Conservation (phyloP, 1,284 basidiomycete genomes). For the Apiotrichum porosum region DNA sequence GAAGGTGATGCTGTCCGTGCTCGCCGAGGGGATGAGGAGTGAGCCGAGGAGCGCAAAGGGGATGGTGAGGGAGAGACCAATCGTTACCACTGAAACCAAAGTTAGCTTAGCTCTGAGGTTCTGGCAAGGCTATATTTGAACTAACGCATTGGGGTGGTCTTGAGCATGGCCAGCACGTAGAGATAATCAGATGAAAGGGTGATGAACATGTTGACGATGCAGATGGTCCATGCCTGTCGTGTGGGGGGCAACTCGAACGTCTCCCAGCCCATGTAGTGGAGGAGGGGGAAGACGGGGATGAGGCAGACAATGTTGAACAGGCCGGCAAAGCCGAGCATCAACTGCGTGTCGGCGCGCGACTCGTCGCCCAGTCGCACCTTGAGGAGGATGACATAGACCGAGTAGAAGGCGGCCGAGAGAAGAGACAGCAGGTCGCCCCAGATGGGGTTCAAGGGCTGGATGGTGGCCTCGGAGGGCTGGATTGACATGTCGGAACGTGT, state of each 20-base stretch:
- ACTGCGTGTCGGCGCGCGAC: constrained; percentile 82
- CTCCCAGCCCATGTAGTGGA: constrained; percentile 75
- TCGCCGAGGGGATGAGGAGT: constrained; percentile 33
- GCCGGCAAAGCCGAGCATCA: constrained; percentile 89
- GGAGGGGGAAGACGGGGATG: constrained; percentile 75
- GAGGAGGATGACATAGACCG: constrained; percentile 84
- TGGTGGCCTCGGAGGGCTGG: constrained; percentile 12
- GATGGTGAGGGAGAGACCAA: constrained; percentile 93
- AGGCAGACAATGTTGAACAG: constrained; percentile 76
- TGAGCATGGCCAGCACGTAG: constrained; percentile 87
- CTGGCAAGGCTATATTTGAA: too few species aligned
- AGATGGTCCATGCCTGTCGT: constrained; percentile 58
- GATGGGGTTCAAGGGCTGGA: constrained; percentile 43
- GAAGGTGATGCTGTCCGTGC: constrained; percentile 51
- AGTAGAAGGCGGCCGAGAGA: constrained; percentile 78
- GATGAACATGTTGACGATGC: constrained; percentile 81
- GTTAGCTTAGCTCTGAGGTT: too few species aligned
- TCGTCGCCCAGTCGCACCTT: constrained; percentile 81
- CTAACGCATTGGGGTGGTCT: constrained; percentile 85
- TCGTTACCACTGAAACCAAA: too few species aligned
- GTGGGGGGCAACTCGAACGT: constrained; percentile 67
- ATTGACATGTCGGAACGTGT: constrained; percentile 66
- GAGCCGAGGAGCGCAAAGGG: constrained; percentile 47
- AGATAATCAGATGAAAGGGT: constrained; percentile 80
- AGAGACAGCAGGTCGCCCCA: constrained; percentile 76